Conservation (phyloP, 2,329 filamentous ascomycete species). For the Hymenoscyphus fructigenus region DNA sequence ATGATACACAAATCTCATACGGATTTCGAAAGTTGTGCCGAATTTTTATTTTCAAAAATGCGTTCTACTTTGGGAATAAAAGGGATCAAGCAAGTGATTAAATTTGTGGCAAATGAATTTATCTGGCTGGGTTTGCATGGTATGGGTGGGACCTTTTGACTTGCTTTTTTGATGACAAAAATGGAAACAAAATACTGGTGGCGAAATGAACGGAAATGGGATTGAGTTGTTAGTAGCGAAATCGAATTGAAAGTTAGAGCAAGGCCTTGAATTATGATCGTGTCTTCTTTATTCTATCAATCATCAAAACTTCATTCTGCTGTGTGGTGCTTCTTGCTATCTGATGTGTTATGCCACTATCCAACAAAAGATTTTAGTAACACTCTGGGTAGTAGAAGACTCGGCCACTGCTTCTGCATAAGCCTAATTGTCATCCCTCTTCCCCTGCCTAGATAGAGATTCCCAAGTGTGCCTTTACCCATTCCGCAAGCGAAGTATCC, state of each 20-base stretch:
- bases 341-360: not conserved
- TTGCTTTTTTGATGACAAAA: conserved; percentile 6
- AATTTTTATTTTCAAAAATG: conserved; percentile 16
- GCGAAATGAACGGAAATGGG: not conserved
- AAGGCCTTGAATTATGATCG: not conserved
- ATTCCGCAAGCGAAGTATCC: not conserved
- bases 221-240: conserved; percentile 4
- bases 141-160: conserved; percentile 16
- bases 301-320: conserved; percentile 7
- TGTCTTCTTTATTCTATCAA: conserved; percentile 12
- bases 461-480: not conserved
- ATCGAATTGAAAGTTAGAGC: not conserved
- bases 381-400: too few relatives aligned
- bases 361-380: too few relatives aligned
- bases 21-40: conserved; percentile 21
- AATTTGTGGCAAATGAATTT: conserved; percentile 13
- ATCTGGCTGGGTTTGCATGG: conserved; percentile 5
- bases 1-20: conserved; percentile 20
- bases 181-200: conserved; percentile 10
- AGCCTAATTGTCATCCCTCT: too few relatives aligned
- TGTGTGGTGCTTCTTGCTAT: not conserved
- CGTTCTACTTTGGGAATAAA: conserved; percentile 11
- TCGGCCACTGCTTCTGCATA: too few relatives aligned
- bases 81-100: conserved; percentile 12
- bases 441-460: not conserved